Evolutionary conservation across 176 grass and related monocot genomes (phyloP).

Genomic region (Oryza meyeriana): DNA sequence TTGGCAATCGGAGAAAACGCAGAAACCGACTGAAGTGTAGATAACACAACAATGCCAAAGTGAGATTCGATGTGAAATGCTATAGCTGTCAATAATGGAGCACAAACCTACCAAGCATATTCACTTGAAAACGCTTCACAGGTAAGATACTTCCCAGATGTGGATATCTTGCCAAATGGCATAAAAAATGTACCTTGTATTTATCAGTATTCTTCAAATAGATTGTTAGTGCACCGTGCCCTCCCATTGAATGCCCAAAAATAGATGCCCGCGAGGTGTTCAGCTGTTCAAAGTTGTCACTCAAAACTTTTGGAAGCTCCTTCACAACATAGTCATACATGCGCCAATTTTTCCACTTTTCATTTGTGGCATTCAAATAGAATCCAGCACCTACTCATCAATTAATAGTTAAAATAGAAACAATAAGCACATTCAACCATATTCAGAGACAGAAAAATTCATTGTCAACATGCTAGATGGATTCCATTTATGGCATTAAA

Average conservation of each 20-base stretch:
- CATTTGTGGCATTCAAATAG: conserved; percentile 88
- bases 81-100: not conserved
- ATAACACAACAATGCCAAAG: not conserved
- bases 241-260: conserved; percentile 99
- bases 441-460: not conserved
- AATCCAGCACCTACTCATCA: conserved; percentile 77
- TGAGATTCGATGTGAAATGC: not conserved
- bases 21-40: conserved; percentile 76
- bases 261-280: conserved; percentile 72
- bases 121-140: conserved; percentile 1
- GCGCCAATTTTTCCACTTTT: conserved; percentile 97
- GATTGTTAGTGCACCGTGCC: conserved; percentile 84
- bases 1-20: conserved; percentile 83
- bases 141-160: not conserved
- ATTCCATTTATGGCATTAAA: conserved; percentile 71
- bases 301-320: conserved; percentile 82
- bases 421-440: not conserved
- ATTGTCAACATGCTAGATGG: not conserved
- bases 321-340: conserved; percentile 95
- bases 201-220: conserved; percentile 92
- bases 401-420: conserved; percentile 12
- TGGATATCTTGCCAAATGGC: not conserved
- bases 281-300: conserved; percentile 77
- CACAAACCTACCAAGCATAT: not conserved
- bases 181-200: conserved; percentile 71